Base-by-base conservation (phyloP, 192 early-diverging fungal genomes). In the Phlyctochytrium planicorne region DNA sequence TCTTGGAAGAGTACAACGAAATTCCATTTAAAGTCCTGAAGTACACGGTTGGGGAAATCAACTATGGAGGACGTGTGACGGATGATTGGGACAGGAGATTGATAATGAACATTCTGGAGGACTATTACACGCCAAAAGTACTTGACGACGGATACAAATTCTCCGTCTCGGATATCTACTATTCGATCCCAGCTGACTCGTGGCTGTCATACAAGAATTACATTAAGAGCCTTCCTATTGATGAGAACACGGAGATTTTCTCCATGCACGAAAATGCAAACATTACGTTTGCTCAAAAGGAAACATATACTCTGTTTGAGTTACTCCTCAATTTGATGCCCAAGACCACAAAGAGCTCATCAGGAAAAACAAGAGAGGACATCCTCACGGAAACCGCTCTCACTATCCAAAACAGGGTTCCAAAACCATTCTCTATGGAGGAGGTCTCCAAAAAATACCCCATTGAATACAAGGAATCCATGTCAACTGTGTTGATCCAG, bases 251-350 rank as follows among this genome's bases (percentile, higher is more conserved):
- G 0, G 84, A 86, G 30, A 80, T 86, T 52, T 86, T 86, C 63
- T 71, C 74, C 25, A 84, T 86, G 84, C 82, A 86, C 52, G 84
- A 86, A 32, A 86, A 86, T 66, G 84, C 84, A 20, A 86, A 82
- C 71, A 86, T 86, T 56, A 86, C 84, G 1, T 86, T 84, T 75
- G 84, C 84, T 0, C 84, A 86, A 68, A 81, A 84, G 57, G 80
- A 86, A 62, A 82, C 84, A 2, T 80, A 75, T 40, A 79, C 80
- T 30, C 69, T 86, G 52, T 86, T 82, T 64, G 82, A 86, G 29
- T 69, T 77, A 31, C 70, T 86, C 23, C 66, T 84, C 29, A 73
- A 68, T 10, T 59, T 86, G n/a, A 84, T 84, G 82, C 84, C 84
- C 6, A 70, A 77, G 40, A 69, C 63, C 30, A 60, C 67, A 29